Base-by-base conservation (phyloP, 352 stramenopile species). In the Globisporangium iwayamae region DNA sequence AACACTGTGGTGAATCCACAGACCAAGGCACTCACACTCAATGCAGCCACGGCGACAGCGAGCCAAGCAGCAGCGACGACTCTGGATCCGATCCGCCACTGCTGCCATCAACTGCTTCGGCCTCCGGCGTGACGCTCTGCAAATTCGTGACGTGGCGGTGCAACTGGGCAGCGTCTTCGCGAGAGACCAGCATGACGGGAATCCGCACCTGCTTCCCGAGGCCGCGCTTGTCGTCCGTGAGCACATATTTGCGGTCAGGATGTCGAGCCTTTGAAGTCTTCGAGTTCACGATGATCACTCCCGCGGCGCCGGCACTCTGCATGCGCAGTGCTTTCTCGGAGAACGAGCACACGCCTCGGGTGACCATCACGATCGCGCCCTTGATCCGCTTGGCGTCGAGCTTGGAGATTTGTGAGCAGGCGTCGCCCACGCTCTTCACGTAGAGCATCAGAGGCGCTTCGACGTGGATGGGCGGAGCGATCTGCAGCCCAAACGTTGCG, bases 331-430 rank as follows among this genome's bases (percentile, higher is more conserved):
- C 85, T 66, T 96, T 96, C 54, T 85, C 67, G 1, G 82, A 77
- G 60, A 96, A 96, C 22, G 87, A 78, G 56, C 88, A 96, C 18
- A 73, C 73, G 13, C 88, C 88, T 9, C 88, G 73, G 34, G 72
- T 65, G 14, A 90, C 84, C 53, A 96, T 73, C 1, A 95, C 79
- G 9, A 96, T 74, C 22, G 76, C 80, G 0, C 85, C 87, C 43
- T 63, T 54, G 11, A 95, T 68, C 7, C 62, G 51, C 2, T 47
- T 10, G 0, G 51, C 51, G 2, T 81, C 32, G 0, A 56, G 16
- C 1, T 51, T 39, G 0, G 69, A 70, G 11, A 86, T 69, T 5
- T 73, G 70, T 0, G 56, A 48, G 41, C 85, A 96, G 0, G 80
- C 84, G 7, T 89, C 69, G 0, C 78, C 70, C 14, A 89, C 67